Conservation (phyloP, 495 filamentous ascomycete genomes). For the Penicillium fimorum region DNA sequence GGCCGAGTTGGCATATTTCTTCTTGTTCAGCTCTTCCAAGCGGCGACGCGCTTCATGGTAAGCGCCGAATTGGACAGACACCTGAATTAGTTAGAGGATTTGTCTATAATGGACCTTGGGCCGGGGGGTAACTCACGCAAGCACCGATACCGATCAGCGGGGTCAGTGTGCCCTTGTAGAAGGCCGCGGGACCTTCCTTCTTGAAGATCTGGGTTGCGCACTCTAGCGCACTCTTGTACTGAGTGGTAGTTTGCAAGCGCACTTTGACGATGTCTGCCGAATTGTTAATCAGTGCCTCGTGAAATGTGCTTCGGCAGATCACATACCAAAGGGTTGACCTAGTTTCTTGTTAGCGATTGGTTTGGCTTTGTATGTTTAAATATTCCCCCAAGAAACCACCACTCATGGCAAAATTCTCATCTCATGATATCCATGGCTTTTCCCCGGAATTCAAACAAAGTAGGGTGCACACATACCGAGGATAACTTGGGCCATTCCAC, state of each 20-base stretch:
- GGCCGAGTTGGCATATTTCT: slow-evolving; percentile 46
- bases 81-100: slow-evolving; percentile 36
- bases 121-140: slow-evolving; percentile 59
- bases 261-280: slow-evolving; percentile 92
- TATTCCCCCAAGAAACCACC: background rate
- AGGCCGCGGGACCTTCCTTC: slow-evolving; percentile 84
- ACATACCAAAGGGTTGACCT: slow-evolving; percentile 90
- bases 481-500: slow-evolving; percentile 91
- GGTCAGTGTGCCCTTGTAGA: slow-evolving; percentile 99
- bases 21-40: slow-evolving; percentile 72
- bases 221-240: slow-evolving; percentile 76
- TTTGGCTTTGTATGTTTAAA: background rate
- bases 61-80: slow-evolving; percentile 95
- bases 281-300: slow-evolving; percentile 19
- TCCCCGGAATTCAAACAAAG: background rate
- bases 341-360: slow-evolving; percentile 29
- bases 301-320: slow-evolving; percentile 3
- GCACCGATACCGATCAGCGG: slow-evolving; percentile 94
- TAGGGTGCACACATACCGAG: slow-evolving; percentile 63
- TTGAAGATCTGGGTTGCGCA: slow-evolving; percentile 80
- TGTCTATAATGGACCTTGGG: background rate
- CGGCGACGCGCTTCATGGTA: slow-evolving; percentile 89
- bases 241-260: slow-evolving; percentile 81
- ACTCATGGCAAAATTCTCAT: background rate
- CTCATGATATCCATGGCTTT: background rate